Base-by-base conservation (phyloP, 2,329 filamentous ascomycete species). In the Blastomyces emzantsi region DNA sequence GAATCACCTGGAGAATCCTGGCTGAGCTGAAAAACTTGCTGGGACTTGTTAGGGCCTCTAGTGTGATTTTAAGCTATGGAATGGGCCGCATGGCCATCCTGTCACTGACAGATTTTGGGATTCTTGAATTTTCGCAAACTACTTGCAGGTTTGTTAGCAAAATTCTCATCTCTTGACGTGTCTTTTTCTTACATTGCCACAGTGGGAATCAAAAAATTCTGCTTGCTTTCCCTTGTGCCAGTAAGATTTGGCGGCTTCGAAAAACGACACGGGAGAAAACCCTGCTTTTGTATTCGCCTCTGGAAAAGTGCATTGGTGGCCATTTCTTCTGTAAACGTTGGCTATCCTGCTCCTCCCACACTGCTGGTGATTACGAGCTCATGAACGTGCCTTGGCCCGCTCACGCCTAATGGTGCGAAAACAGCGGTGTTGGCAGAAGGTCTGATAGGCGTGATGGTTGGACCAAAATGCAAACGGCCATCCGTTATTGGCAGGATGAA, bases 201-300 rank as follows among this genome's bases (percentile, higher is more conserved):
- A 49, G 25, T 36, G 28, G 58, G 58, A 36, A 49, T 47, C n/a
- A 52, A 15, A 22, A 13, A 30, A 13, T 8, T 33, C 33, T 47
- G 19, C 25, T 30, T 25, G 22, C 11, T 45, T 43, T 43, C 28
- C 22, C 19, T 59, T 56, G 28, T 19, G 36, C n/a, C 55, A 58
- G 55, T 56, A 30, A 30, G 36, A 43, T 22, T 15, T 60, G 58
- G 33, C 28, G 19, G 25, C 58, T 36, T 36, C 25, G 36, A 28
- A 19, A 43, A 43, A 25, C 1, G 55, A 22, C 5, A 22, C 11
- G 22, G 22, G 5, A 56, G 17, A 36, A 22, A 56, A 56, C 11
- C 54, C 33, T 56, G 54, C 54, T 58, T 41, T 57, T 58, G 15
- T 41, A 8, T 58, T 58, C 43, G 55, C 36, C 55, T 58, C 36